These are phyloP conservation scores for Leishmania lainsoni DNA, from an alignment of 208 protist genomes.

Conservation along the genomic window DNA sequence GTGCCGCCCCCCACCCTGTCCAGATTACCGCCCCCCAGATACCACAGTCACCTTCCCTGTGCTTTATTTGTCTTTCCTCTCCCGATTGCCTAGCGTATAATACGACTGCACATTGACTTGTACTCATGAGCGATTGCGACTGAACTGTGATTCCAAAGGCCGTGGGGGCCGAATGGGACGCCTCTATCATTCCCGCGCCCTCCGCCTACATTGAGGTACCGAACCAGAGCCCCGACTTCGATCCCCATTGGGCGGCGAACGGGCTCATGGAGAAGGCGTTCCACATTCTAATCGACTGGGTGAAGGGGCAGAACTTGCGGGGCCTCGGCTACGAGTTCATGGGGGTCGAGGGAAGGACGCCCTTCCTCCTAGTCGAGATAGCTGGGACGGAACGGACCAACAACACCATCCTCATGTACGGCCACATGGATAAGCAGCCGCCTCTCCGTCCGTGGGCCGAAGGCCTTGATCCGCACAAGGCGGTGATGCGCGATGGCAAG, in stretches of 20 bases:
- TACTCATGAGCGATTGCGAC: conserved; percentile 29
- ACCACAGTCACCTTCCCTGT: neutral
- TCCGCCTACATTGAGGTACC: conserved; percentile 93
- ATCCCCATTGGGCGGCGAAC: conserved; percentile 88
- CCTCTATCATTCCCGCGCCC: conserved; percentile 80
- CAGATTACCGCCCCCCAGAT: neutral
- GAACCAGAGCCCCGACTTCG: conserved; percentile 94
- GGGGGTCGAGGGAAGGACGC: conserved; percentile 73
- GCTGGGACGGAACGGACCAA: conserved; percentile 54
- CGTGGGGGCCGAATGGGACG: conserved; percentile 87
- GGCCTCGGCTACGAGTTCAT: conserved; percentile 82
- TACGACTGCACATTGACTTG: neutral
- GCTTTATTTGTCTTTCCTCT: neutral
- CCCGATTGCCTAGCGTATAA: neutral
- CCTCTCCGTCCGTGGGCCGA: conserved; percentile 93
- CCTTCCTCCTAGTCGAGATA: conserved; percentile 89
- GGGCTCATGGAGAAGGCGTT: conserved; percentile 90
- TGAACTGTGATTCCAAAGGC: conserved; percentile 53
- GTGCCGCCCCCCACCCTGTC: neutral
- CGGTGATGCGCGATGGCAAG: conserved; percentile 85
- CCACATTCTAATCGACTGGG: conserved; percentile 87
- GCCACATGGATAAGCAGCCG: conserved; percentile 98
- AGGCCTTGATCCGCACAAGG: conserved; percentile 87
- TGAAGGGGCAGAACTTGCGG: conserved; percentile 78
- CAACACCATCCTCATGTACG: conserved; percentile 94